Evolutionary conservation across 768 basidiomycete genomes (phyloP), one percentile per base, ranked within the genome.

Genomic region (Hypsizygus marmoreus): DNA sequence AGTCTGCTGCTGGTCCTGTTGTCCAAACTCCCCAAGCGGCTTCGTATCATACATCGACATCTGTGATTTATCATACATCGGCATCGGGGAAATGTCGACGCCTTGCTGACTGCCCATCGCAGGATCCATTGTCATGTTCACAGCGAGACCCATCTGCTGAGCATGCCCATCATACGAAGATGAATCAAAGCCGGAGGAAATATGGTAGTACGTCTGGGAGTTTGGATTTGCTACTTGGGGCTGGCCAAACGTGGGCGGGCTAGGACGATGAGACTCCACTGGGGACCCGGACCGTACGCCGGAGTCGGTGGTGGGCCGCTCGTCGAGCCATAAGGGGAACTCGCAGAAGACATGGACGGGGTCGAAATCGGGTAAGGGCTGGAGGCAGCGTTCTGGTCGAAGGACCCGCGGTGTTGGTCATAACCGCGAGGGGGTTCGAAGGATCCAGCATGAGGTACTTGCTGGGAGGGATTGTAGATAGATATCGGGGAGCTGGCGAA

Each of bases 351-450:
- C 9, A 58, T 37, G 12, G 52, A 51, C 3, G 52, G 44, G 20
- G 50, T 57, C 24, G 62, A 54, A n/a, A 50, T 62, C 12, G 64
- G 53, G 41, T 61, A 68, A 2, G 65, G 67, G 45, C 64, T 66
- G 9, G 56, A 52, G 17, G 36, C 25, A 6, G 45, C 30, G 12
- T 32, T 36, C 17, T 40, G 43, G 28, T 53, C 49, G 22, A 55
- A 55, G 11, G 56, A 56, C n/a, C 51, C 35, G 19, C 30, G 42
- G 10, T 45, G 32, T 30, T 55, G 55, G 3, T 63, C 61, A 31
- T 51, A 61, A 43, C 43, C 46, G 4, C 30, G 43, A 17, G 45
- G 38, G 13, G 54, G 26, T 4, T 62, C 64, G 37, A 49, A 60
- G 37, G 63, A 54, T 14, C 50, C 51, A 20, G 54, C 38, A 23